phyloP scores from a whole-genome alignment of 495 filamentous ascomycete species.

The Lineolata rhizophorae region DNA sequence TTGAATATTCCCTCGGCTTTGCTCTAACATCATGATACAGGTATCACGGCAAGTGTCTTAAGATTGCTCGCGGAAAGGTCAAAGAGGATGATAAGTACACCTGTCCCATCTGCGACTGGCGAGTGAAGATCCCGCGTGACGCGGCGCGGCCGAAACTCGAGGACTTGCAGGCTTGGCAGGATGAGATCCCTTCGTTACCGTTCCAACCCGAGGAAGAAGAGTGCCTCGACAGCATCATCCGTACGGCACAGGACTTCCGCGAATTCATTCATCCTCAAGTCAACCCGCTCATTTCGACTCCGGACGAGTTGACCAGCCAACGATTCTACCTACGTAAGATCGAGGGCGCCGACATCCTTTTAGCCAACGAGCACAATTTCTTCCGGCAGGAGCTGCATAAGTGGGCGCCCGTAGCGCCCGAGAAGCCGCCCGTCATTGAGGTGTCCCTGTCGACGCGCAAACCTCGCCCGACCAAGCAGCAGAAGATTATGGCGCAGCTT shows the following conservation, averaged over 20 bases:
- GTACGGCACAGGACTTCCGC: slow-evolving; percentile 64
- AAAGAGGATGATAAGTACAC: slow-evolving; percentile 98
- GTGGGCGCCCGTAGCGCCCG: slow-evolving; percentile 80
- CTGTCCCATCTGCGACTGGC: slow-evolving; percentile 94
- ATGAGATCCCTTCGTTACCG: slow-evolving; percentile 59
- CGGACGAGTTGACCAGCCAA: slow-evolving; percentile 68
- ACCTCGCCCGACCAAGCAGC: slow-evolving; percentile 88
- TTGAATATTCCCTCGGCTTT: slow-evolving; percentile 1
- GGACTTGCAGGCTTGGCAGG: slow-evolving; percentile 70
- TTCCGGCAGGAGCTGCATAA: slow-evolving; percentile 92
- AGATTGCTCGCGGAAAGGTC: slow-evolving; percentile 91
- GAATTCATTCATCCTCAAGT: slow-evolving; percentile 61
- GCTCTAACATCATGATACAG: slow-evolving; percentile 18
- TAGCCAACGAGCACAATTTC: slow-evolving; percentile 88
- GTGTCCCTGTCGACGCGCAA: slow-evolving; percentile 86
- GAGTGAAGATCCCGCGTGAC: slow-evolving; percentile 95
- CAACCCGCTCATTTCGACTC: slow-evolving; percentile 57
- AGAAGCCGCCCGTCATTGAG: slow-evolving; percentile 63
- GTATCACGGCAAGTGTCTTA: slow-evolving; percentile 97
- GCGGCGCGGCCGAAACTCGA: slow-evolving; percentile 90
- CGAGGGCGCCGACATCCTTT: slow-evolving; percentile 86
- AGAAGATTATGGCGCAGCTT: slow-evolving; percentile 78
- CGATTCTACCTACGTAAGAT: slow-evolving; percentile 98
- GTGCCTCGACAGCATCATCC: slow-evolving; percentile 59
- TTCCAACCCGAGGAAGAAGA: slow-evolving; percentile 96